These are phyloP conservation scores for Oryza officinalis DNA, from an alignment of 176 grass and related monocot genomes.

Conservation along the genomic window DNA sequence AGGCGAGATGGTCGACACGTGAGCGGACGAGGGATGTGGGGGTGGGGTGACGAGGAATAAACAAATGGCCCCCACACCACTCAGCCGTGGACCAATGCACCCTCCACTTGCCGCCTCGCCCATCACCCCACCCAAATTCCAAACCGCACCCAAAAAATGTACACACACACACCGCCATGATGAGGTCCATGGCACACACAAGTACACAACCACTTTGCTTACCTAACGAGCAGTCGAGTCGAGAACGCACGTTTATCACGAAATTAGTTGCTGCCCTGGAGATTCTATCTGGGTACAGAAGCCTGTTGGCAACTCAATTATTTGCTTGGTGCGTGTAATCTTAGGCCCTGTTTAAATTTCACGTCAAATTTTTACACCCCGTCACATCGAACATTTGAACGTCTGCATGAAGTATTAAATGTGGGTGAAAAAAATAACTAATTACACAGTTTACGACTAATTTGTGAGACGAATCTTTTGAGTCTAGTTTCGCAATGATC, in stretches of 20 bases:
- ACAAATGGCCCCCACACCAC: not conserved
- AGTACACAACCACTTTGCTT: not conserved
- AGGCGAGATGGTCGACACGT: conserved; percentile 10
- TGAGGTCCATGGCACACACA: too few species aligned
- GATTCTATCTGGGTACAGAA: not conserved
- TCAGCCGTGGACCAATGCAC: conserved; percentile 22
- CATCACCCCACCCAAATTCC: not conserved
- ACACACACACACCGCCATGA: not conserved
- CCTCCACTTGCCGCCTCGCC: conserved; percentile 29
- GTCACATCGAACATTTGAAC: too few species aligned
- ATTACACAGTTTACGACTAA: too few species aligned
- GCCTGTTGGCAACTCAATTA: not conserved
- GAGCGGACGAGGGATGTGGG: not conserved
- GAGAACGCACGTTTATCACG: not conserved
- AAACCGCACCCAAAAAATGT: not conserved
- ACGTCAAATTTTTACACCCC: too few species aligned
- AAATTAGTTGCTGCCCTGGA: not conserved
- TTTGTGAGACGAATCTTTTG: too few species aligned
- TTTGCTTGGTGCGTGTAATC: too few species aligned
- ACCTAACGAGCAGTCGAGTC: not conserved
- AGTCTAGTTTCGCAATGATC: too few species aligned
- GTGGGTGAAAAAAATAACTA: too few species aligned
- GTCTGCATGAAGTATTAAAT: too few species aligned
- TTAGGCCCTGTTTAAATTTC: too few species aligned
- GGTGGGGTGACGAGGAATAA: conserved; percentile 28